Conservation (phyloP, 2,329 filamentous ascomycete genomes). For the Fusarium multiceps region DNA sequence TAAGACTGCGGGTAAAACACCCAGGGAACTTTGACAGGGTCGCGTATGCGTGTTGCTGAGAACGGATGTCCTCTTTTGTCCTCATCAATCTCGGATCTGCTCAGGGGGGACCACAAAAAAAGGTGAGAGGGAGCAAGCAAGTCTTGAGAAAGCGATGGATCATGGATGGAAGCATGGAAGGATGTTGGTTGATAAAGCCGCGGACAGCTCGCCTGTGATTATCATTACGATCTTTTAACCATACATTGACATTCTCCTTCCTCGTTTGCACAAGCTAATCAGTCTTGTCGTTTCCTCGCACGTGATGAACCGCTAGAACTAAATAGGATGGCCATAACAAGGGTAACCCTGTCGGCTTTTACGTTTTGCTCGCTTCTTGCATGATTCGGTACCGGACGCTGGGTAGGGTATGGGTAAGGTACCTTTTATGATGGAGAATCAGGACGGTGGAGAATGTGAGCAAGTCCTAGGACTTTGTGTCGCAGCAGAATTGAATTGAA, state of each 20-base stretch:
- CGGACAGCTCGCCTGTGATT: conserved; percentile 1
- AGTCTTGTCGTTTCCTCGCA: conserved; percentile 31
- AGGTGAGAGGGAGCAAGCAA: background rate
- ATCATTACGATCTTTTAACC: conserved; percentile 1
- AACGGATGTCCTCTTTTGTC: conserved; percentile 14
- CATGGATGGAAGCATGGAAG: background rate
- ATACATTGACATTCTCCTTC: conserved; percentile 23
- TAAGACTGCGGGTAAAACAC: conserved; percentile 16
- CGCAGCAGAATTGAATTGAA: conserved; percentile 1
- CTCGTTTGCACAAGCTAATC: conserved; percentile 29
- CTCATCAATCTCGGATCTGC: conserved; percentile 31
- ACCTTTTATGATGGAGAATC: conserved; percentile 30
- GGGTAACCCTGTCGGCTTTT: conserved; percentile 32
- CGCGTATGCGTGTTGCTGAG: conserved; percentile 23
- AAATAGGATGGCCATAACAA: conserved; percentile 12
- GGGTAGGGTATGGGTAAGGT: conserved; percentile 16
- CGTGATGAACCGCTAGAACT: conserved; percentile 35
- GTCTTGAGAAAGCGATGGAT: background rate
- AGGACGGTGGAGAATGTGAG: conserved; percentile 10
- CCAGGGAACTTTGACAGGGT: conserved; percentile 21
- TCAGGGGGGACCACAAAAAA: conserved; percentile 37
- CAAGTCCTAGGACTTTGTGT: conserved; percentile 19
- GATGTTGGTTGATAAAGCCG: conserved; percentile 10
- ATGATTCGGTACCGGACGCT: conserved; percentile 37
- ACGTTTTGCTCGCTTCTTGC: conserved; percentile 35